Evolutionary conservation across 352 stramenopile genomes (phyloP).

Genomic region (Globisporangium apiculatum): DNA sequence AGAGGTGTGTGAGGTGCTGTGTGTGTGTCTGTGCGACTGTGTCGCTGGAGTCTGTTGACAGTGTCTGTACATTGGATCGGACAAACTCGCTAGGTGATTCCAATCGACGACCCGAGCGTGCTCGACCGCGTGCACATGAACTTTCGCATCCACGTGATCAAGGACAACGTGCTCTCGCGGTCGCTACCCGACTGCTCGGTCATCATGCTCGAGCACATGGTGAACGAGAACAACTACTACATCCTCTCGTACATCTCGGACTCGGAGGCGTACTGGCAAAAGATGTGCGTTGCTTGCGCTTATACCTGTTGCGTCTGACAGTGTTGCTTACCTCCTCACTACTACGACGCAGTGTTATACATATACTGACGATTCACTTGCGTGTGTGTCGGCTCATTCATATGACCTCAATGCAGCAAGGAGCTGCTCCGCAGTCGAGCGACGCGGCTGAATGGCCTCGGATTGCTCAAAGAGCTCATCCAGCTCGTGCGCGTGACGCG

Average conservation of each 20-base stretch:
- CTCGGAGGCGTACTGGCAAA: conserved; percentile 58
- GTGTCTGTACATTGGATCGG: not conserved
- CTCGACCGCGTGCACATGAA: conserved; percentile 77
- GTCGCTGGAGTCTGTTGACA: too few relatives aligned
- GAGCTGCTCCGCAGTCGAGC: conserved; percentile 30
- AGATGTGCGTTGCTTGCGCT: conserved; percentile 30
- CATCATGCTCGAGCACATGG: conserved; percentile 73
- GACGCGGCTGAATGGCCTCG: conserved; percentile 42
- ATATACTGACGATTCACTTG: not conserved
- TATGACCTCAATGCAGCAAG: conserved; percentile 30
- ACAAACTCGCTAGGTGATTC: conserved; percentile 40
- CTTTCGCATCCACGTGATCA: conserved; percentile 85
- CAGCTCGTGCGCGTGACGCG: conserved; percentile 55
- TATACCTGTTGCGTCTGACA: not conserved
- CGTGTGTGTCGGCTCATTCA: conserved; percentile 4
- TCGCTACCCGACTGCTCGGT: conserved; percentile 66
- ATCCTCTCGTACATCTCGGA: conserved; percentile 81
- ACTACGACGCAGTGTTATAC: too few relatives aligned
- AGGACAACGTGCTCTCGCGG: conserved; percentile 79
- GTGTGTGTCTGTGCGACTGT: not conserved
- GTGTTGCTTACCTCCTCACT: too few relatives aligned
- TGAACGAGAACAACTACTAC: conserved; percentile 83
- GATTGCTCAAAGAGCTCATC: conserved; percentile 65
- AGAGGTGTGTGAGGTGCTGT: conserved; percentile 25
- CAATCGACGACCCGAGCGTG: conserved; percentile 53